Percentiles rank a stretch among this genome's conserved stretches.
These are phyloP conservation scores for Jamesozyma piceae DNA, from an alignment of 805 yeast genomes.

Conservation along the genomic window DNA sequence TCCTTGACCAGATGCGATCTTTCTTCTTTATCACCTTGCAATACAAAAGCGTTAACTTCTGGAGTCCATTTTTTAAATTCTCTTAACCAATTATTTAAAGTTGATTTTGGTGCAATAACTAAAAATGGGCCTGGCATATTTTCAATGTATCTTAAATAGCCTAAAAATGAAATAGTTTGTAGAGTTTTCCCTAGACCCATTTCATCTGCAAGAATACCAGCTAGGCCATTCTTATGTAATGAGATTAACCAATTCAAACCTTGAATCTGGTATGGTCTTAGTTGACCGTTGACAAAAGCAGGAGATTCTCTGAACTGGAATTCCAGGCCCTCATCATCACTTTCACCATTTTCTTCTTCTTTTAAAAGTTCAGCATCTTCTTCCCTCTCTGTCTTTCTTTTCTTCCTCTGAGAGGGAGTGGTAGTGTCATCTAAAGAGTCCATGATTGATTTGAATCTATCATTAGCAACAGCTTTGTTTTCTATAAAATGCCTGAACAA, in stretches of 20 bases:
- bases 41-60: slow-evolving; percentile 56
- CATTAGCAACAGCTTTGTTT: slow-evolving; percentile 53
- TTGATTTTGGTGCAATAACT: slow-evolving; percentile 71
- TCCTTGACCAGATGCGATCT: slow-evolving; percentile 48
- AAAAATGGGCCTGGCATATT: slow-evolving; percentile 62
- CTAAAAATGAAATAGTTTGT: slow-evolving; percentile 69
- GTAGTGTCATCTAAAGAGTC: slow-evolving; percentile 27
- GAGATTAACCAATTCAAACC: slow-evolving; percentile 78
- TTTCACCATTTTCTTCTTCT: slow-evolving; percentile 26
- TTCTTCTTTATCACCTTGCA: slow-evolving; percentile 68
- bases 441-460: slow-evolving; percentile 45
- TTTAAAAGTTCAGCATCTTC: slow-evolving; percentile 69
- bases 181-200: slow-evolving; percentile 81
- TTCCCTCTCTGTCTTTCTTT: slow-evolving; percentile 67
- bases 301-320: slow-evolving; percentile 75
- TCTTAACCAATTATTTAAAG: slow-evolving; percentile 72
- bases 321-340: slow-evolving; percentile 18
- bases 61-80: slow-evolving; percentile 77
- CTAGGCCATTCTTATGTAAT: slow-evolving; percentile 54
- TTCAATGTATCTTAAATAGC: slow-evolving; percentile 56
- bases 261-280: slow-evolving; percentile 70
- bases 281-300: slow-evolving; percentile 50
- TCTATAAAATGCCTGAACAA: slow-evolving; percentile 62
- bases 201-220: slow-evolving; percentile 77
- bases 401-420: slow-evolving; percentile 26